These are phyloP conservation scores for Emmonsiellopsis sp. DNA, from an alignment of 2,329 filamentous ascomycete genomes.

Conservation along the genomic window DNA sequence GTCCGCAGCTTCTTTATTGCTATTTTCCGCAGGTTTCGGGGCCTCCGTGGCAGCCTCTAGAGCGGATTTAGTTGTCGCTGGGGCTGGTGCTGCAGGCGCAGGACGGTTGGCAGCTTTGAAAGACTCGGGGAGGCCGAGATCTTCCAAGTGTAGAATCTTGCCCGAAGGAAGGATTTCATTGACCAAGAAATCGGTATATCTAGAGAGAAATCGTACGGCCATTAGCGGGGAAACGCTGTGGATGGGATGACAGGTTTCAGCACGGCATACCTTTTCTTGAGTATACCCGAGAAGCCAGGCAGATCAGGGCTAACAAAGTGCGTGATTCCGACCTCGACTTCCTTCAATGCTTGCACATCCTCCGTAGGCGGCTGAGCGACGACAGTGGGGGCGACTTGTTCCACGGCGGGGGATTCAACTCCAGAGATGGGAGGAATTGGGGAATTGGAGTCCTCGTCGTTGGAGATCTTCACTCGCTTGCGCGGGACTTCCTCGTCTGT, in stretches of 20 bases:
- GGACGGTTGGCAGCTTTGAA: slow-evolving; percentile 6
- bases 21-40: background rate
- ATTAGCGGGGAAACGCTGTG: background rate
- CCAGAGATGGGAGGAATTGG: slow-evolving; percentile 2
- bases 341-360: slow-evolving; percentile 28
- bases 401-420: background rate
- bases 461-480: slow-evolving; percentile 16
- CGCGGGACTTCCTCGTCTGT: slow-evolving; percentile 8
- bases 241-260: background rate
- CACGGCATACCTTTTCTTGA: slow-evolving; percentile 53
- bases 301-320: slow-evolving; percentile 51
- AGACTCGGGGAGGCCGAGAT: slow-evolving; percentile 26
- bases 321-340: slow-evolving; percentile 50
- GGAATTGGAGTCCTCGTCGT: slow-evolving; percentile 1
- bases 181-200: slow-evolving; percentile 87
- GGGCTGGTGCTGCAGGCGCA: background rate
- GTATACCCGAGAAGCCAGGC: slow-evolving; percentile 51
- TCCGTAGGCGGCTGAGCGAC: slow-evolving; percentile 5
- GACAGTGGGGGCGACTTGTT: background rate
- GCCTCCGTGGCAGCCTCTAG: background rate
- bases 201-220: slow-evolving; percentile 15
- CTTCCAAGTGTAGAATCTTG: slow-evolving; percentile 61
- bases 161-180: slow-evolving; percentile 77
- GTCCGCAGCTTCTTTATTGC: slow-evolving; percentile 3
- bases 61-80: background rate